These are phyloP conservation scores for Flaveria floridana DNA, from an alignment of 140 eudicot species.

Conservation along the genomic window DNA sequence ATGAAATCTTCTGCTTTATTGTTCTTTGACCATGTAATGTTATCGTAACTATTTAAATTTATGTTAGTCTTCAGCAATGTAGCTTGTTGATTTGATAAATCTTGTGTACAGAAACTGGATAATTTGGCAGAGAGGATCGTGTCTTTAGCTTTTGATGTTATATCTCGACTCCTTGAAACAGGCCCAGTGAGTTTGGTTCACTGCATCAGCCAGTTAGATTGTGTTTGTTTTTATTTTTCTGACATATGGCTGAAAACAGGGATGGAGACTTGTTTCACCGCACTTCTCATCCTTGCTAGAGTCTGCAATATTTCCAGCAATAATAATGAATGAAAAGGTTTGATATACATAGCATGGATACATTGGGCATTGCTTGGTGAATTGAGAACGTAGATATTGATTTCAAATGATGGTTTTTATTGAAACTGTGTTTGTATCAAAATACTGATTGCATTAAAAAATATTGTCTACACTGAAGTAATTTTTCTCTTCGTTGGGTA, in stretches of 20 bases:
- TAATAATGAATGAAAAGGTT: constrained; percentile 70
- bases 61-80: constrained; percentile 16
- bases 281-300: constrained; percentile 71
- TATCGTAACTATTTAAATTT: constrained; percentile 4
- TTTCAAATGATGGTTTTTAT: not conserved
- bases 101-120: constrained; percentile 59
- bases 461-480: constrained; percentile 11
- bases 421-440: constrained; percentile 8
- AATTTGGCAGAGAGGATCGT: constrained; percentile 54
- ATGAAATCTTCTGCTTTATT: constrained; percentile 9
- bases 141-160: constrained; percentile 70
- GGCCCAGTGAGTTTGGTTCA: constrained; percentile 62
- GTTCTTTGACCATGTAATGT: constrained; percentile 11
- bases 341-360: constrained; percentile 18
- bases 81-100: constrained; percentile 24
- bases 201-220: constrained; percentile 15
- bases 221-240: not conserved
- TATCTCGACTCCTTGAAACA: constrained; percentile 77
- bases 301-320: constrained; percentile 65
- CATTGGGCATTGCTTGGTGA: constrained; percentile 7
- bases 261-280: constrained; percentile 83
- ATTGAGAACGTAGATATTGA: not conserved
- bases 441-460: not conserved
- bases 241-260: constrained; percentile 42
- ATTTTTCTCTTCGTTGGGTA: constrained; percentile 21